A percentile compares a stretch with the other conserved stretches of the same genome.
phyloP scores from a whole-genome alignment of 768 basidiomycete species.

The Strobilomyces dryophilus region DNA sequence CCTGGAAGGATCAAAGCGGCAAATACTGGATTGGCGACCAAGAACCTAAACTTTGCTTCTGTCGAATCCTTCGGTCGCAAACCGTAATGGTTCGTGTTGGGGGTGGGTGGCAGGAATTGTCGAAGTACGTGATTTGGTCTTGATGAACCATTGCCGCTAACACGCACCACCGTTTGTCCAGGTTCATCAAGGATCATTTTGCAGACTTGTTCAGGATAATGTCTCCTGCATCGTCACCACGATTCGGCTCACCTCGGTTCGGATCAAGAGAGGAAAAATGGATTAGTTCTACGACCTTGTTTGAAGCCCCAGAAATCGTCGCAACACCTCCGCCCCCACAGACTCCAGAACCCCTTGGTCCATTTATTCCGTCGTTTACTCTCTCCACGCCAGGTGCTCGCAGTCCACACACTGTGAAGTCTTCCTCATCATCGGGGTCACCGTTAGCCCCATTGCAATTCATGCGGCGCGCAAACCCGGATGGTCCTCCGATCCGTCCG shows the following conservation, averaged over 20 bases:
- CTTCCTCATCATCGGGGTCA: conserved; percentile 62
- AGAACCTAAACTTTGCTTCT: conserved; percentile 87
- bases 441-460: conserved; percentile 82
- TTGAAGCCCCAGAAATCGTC: conserved; percentile 48
- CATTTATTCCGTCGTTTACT: conserved; percentile 63
- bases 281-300: conserved; percentile 75
- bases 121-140: conserved; percentile 56
- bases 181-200: conserved; percentile 85
- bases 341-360: conserved; percentile 64
- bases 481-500: conserved; percentile 48
- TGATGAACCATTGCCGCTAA: background rate
- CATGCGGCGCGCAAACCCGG: conserved; percentile 71
- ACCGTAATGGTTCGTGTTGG: conserved; percentile 97
- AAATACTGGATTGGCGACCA: conserved; percentile 96
- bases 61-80: conserved; percentile 84
- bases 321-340: conserved; percentile 40
- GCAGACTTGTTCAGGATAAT: conserved; percentile 77
- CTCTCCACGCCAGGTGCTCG: conserved; percentile 46
- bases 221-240: conserved; percentile 56
- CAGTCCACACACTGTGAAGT: conserved; percentile 43
- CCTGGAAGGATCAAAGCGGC: conserved; percentile 90
- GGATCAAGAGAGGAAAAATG: conserved; percentile 65
- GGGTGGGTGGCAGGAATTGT: conserved; percentile 90
- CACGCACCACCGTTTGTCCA: conserved; percentile 28
- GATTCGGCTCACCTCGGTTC: conserved; percentile 36